These are phyloP conservation scores for Torulaspora gathmanii DNA, from an alignment of 805 yeast genomes.

Conservation along the genomic window DNA sequence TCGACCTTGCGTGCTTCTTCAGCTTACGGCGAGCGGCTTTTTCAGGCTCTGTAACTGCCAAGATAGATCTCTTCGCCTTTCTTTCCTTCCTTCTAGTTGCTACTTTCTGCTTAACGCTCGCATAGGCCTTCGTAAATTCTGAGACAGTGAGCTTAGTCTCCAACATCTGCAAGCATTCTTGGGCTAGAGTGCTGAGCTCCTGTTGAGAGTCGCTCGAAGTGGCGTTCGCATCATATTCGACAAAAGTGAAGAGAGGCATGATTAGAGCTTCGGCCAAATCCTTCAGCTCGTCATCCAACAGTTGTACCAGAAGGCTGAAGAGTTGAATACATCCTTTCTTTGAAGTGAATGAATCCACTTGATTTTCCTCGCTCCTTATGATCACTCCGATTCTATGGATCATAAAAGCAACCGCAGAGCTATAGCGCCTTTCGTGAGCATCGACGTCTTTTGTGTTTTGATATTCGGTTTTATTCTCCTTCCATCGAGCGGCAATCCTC, in stretches of 20 bases:
- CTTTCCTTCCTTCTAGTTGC: constrained; percentile 67
- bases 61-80: constrained; percentile 65
- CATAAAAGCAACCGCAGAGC: constrained; percentile 36
- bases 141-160: constrained; percentile 68
- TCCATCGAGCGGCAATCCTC: constrained; percentile 59
- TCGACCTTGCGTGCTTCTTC: constrained; percentile 66
- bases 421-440: constrained; percentile 22
- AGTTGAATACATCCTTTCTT: constrained; percentile 69
- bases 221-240: constrained; percentile 36
- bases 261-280: constrained; percentile 47
- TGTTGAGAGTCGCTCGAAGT: constrained; percentile 40
- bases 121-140: constrained; percentile 55
- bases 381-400: constrained; percentile 56
- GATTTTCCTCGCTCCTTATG: constrained; percentile 59
- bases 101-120: constrained; percentile 60
- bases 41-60: constrained; percentile 76
- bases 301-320: constrained; percentile 57
- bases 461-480: constrained; percentile 39
- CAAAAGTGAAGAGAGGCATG: constrained; percentile 49
- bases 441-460: constrained; percentile 28
- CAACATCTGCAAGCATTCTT: constrained; percentile 64
- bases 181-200: constrained; percentile 49
- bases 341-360: constrained; percentile 50
- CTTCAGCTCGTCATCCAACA: constrained; percentile 41
- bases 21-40: constrained; percentile 72